phyloP scores from a whole-genome alignment of 2,329 filamentous ascomycete species.

The Stagonosporopsis rhizophila region DNA sequence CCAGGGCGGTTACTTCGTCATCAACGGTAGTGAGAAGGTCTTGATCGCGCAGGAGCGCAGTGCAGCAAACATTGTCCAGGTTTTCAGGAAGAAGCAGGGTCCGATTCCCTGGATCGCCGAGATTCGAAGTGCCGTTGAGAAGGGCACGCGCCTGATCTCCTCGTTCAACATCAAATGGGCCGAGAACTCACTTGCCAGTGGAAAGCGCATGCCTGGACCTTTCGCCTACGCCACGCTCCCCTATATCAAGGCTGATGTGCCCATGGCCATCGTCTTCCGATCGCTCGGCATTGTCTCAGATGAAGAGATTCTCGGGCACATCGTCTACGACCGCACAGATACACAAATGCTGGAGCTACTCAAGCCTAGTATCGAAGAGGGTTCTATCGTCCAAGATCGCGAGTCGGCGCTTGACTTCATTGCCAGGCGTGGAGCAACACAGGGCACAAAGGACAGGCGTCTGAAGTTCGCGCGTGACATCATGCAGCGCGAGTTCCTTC shows the following conservation, averaged over 20 bases:
- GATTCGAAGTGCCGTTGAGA: conserved; percentile 94
- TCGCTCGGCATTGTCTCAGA: conserved; percentile 95
- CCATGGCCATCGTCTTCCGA: conserved; percentile 93
- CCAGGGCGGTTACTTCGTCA: conserved; percentile 98
- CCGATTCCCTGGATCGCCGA: conserved; percentile 93
- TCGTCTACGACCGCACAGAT: conserved; percentile 94
- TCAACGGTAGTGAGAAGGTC: conserved; percentile 98
- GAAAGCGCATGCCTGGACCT: conserved; percentile 81
- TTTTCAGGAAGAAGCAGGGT: conserved; percentile 98
- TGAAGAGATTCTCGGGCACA: conserved; percentile 96
- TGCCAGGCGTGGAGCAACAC: conserved; percentile 83
- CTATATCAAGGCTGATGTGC: conserved; percentile 92
- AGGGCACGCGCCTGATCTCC: conserved; percentile 92
- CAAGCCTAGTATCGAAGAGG: conserved; percentile 95
- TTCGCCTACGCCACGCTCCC: conserved; percentile 91
- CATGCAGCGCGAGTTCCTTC: conserved; percentile 94
- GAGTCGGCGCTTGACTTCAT: conserved; percentile 96
- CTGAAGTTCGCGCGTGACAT: conserved; percentile 92
- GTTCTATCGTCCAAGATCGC: conserved; percentile 93
- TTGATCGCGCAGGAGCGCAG: conserved; percentile 97
- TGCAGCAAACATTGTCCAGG: conserved; percentile 97
- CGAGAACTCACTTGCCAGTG: conserved; percentile 78
- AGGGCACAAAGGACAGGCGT: conserved; percentile 82
- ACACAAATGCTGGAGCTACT: conserved; percentile 98
- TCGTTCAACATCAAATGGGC: conserved; percentile 90